These are phyloP conservation scores for Panaeolus cyanescens DNA, from an alignment of 768 basidiomycete genomes.

Conservation along the genomic window DNA sequence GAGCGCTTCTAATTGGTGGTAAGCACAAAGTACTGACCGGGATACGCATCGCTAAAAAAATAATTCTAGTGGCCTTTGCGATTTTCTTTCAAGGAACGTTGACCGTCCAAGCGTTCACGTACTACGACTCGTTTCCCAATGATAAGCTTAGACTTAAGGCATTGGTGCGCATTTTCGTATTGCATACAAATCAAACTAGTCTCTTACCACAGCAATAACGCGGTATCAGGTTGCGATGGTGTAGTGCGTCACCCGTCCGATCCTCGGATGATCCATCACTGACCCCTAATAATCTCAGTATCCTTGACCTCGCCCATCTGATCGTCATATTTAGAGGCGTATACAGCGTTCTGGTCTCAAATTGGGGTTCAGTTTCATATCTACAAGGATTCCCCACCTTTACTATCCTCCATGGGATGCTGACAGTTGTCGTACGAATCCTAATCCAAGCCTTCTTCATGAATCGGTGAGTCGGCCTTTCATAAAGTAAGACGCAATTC, in stretches of 20 bases:
- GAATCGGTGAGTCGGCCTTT: background rate
- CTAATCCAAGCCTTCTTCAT: background rate
- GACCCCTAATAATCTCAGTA: background rate
- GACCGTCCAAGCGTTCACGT: background rate
- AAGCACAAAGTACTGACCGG: too few relatives aligned
- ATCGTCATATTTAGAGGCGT: background rate
- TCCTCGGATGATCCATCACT: too few relatives aligned
- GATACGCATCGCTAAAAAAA: too few relatives aligned
- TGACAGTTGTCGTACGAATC: background rate
- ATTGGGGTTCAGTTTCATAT: background rate
- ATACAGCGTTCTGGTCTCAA: background rate
- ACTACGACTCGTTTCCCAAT: background rate
- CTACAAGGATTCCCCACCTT: background rate
- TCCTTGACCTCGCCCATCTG: background rate
- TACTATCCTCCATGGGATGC: background rate
- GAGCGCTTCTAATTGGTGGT: background rate
- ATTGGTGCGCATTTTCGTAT: background rate
- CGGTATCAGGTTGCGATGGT: background rate
- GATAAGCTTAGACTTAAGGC: background rate
- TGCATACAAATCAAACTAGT: background rate
- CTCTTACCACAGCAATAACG: too few relatives aligned
- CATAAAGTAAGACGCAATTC: too few relatives aligned
- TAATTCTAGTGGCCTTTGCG: background rate
- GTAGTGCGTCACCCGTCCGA: background rate
- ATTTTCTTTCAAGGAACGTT: background rate